Evolutionary conservation across 2,329 filamentous ascomycete species (phyloP).

Genomic region (Pseudogymnoascus sp.): DNA sequence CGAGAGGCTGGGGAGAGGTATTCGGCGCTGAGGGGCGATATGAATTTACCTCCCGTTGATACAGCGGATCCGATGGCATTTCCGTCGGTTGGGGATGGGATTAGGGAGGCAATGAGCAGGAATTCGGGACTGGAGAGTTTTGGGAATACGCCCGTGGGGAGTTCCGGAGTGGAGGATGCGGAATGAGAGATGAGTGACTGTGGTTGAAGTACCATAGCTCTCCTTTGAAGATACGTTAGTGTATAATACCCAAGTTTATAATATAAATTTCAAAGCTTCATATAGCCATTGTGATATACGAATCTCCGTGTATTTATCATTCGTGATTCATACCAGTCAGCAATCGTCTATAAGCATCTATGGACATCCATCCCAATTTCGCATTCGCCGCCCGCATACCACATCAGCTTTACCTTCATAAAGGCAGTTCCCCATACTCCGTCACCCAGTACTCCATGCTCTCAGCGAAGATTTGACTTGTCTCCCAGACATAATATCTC

Average conservation of each 20-base stretch:
- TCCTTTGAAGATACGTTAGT: neutral
- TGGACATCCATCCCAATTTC: neutral
- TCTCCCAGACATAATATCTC: neutral
- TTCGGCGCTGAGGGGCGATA: conserved; percentile 42
- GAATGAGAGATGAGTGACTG: conserved; percentile 18
- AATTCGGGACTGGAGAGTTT: conserved; percentile 33
- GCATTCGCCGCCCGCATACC: neutral
- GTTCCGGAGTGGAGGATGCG: conserved; percentile 25
- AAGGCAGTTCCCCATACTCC: neutral
- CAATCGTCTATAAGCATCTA: conserved; percentile 2
- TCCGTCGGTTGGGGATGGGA: conserved; percentile 1
- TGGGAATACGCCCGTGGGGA: conserved; percentile 30
- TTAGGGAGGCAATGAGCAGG: conserved; percentile 4
- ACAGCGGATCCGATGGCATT: neutral
- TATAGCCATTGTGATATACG: neutral
- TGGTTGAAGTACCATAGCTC: neutral
- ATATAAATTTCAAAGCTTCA: neutral
- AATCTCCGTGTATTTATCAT: neutral
- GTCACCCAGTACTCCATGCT: neutral
- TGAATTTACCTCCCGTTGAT: neutral
- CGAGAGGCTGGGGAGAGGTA: conserved; percentile 72
- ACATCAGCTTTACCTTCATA: neutral
- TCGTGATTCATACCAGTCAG: neutral
- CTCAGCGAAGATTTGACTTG: neutral
- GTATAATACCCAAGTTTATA: neutral